Percentiles rank a stretch among this genome's conserved stretches.
Conservation (phyloP, 139 green algal genomes). For the Limnomonas spitsbergensis region DNA sequence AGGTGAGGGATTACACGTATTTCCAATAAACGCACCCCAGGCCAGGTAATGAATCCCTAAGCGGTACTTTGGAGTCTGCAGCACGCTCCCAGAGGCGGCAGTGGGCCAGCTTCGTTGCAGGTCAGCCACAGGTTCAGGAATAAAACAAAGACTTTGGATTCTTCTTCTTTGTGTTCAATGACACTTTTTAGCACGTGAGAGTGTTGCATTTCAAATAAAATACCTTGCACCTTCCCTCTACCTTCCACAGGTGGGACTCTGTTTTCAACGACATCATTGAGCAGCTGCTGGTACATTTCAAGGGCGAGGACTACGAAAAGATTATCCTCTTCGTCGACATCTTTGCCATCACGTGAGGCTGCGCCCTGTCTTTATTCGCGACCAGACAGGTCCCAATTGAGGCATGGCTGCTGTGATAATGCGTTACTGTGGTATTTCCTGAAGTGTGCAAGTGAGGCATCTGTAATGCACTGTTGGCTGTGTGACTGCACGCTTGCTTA, state of each 20-base stretch:
- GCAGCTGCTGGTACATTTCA: neutral
- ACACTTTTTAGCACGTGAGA: neutral
- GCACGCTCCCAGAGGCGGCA: neutral
- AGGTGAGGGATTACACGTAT: neutral
- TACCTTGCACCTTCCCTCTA: neutral
- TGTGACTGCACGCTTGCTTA: no score
- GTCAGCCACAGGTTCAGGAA: neutral
- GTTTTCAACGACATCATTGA: neutral
- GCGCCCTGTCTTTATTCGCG: no score
- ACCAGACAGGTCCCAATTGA: no score
- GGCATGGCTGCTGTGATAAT: no score
- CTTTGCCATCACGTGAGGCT: neutral
- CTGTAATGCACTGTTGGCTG: no score
- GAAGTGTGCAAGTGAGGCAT: no score
- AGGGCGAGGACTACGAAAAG: neutral
- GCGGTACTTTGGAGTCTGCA: no score
- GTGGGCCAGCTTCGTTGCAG: neutral
- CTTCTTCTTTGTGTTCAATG: no score
- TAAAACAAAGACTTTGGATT: no score
- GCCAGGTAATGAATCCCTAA: no score
- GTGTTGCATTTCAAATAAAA: neutral
- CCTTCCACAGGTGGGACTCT: neutral
- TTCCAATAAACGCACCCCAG: neutral
- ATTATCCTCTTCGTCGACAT: constrained; percentile 14
- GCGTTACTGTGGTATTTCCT: no score